Conservation (phyloP, 2,329 filamentous ascomycete species). For the Xylaria polymorpha region DNA sequence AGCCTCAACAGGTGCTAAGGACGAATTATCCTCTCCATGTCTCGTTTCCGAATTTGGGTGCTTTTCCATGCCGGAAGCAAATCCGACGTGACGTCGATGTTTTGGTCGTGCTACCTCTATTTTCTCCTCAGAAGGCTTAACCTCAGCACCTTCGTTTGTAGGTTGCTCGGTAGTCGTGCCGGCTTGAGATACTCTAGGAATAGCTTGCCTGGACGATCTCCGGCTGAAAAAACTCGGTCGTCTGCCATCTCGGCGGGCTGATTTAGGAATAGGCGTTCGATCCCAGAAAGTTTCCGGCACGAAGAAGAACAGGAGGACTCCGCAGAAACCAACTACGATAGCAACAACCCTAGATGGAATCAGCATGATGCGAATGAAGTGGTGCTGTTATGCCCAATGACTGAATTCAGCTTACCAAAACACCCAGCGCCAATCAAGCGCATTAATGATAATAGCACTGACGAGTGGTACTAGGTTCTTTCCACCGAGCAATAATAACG, state of each 20-base stretch:
- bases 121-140: slow-evolving; percentile 34
- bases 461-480: slow-evolving; percentile 92
- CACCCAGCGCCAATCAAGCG: slow-evolving; percentile 86
- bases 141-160: slow-evolving; percentile 12
- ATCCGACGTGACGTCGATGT: slow-evolving; percentile 65
- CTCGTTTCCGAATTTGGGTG: slow-evolving; percentile 33
- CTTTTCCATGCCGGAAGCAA: slow-evolving; percentile 55
- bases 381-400: background rate
- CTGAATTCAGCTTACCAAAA: slow-evolving; percentile 72
- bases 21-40: slow-evolving; percentile 30
- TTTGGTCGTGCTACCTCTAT: slow-evolving; percentile 16
- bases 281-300: slow-evolving; percentile 98
- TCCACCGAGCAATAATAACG: slow-evolving; percentile 84
- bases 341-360: slow-evolving; percentile 74
- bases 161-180: slow-evolving; percentile 14
- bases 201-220: slow-evolving; percentile 53
- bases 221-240: slow-evolving; percentile 61
- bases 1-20: slow-evolving; percentile 9
- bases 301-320: slow-evolving; percentile 83
- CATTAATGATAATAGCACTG: slow-evolving; percentile 84
- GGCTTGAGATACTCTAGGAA: slow-evolving; percentile 32
- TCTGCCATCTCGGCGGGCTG: slow-evolving; percentile 53
- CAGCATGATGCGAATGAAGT: slow-evolving; percentile 20
- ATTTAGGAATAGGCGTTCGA: slow-evolving; percentile 69
- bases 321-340: slow-evolving; percentile 78